Evolutionary conservation across 352 stramenopile species (phyloP), one percentile per base, ranked within the genome.

Genomic region (Phytophthora nicotianae): DNA sequence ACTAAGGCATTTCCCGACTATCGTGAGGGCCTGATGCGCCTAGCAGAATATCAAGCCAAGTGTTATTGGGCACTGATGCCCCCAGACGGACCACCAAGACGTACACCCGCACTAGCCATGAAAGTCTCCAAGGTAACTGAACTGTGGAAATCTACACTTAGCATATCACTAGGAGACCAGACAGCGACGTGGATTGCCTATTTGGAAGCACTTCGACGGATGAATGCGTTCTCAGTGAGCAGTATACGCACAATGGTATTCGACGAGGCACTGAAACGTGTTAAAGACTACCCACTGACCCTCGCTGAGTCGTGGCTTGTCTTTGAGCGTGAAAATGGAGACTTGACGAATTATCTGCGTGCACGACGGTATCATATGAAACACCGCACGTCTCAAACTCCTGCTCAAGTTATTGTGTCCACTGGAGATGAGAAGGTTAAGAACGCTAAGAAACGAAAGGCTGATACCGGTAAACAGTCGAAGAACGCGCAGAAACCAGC

Each of bases 41-140:
- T 91, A 14, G 54, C 72, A 20, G 72, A 81, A 54, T 86, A 89
- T 29, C 65, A 85, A 29, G 70, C 75, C 13, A 84, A 89, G 46
- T 81, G 72, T 29, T 71, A 68, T 19, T 79, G 59, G 46, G 19
- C 56, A 24, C 17, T 84, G 38, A 52, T 73, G 57, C 37, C 49
- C 13, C 55, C 58, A 5, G n/a, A 33, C 52, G 42, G 48, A 50
- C 4, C 33, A 9, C 37, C 55, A 5, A 50, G 42, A 16, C 27
- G 26, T n/a, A 43, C 45, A 6, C 27, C 33, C 32, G 29, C 46
- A 23, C 49, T 14, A 29, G 41, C 16, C 0, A 50, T 29, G 13
- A 70, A 71, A 42, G 43, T 72, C 7, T 43, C 32, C 9, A 70
- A 70, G 38, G 77, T 81, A 55, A 59, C 53, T 9, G 24, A 70